Base-by-base conservation (phyloP, 768 basidiomycete genomes). In the Russula griseocarnosa region DNA sequence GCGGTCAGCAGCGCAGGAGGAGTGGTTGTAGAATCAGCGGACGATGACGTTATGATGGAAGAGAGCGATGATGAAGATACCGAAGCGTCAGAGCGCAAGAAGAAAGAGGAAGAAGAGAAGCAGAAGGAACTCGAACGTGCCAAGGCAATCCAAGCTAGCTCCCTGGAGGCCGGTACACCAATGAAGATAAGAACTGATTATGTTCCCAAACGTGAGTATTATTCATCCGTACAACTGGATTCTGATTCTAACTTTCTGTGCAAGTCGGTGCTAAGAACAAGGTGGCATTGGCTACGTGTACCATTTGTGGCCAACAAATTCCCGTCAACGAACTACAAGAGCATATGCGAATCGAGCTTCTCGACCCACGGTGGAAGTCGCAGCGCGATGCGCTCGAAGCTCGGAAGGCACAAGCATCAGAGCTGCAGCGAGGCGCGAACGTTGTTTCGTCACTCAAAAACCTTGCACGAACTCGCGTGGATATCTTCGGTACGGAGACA, bases 341-440 rank as follows among this genome's bases (percentile, higher is more conserved):
- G 73, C 97, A 98, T 74, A 94, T 98, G 86, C 92, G 97, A 70
- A 98, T 98, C 72, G 97, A 99, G 73, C 76, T 98, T 66, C 83
- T 99, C 69, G 97, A 99, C 76, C 97, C 97, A 47, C 86, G 88
- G 74, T 99, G 96, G 95, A 98, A 98, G 75, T 93, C 94, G 67
- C 93, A 96, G 73, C 90, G 96, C 67, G 89, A 94, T 71, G 82
- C 78, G 13, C 77, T 95, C 70, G 97, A 99, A 73, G 83, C 88
- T 38, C 90, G 95, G 73, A 92, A 93, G 72, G 89, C 90, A 6
- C 90, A 93, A 72, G 87, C 90, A 6, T 90, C 90, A 20, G 92
- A 94, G 71, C 79, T 94, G 22, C 86, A 94, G 71, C 85, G 88
- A 58, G 92, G 94, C 68, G 94, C 97, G 24, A 93, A 99, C 73